A percentile compares a stretch with the other conserved stretches of the same genome.
These are phyloP conservation scores for Diaporthe helianthi DNA, from an alignment of 2,329 filamentous ascomycete genomes.

Conservation along the genomic window DNA sequence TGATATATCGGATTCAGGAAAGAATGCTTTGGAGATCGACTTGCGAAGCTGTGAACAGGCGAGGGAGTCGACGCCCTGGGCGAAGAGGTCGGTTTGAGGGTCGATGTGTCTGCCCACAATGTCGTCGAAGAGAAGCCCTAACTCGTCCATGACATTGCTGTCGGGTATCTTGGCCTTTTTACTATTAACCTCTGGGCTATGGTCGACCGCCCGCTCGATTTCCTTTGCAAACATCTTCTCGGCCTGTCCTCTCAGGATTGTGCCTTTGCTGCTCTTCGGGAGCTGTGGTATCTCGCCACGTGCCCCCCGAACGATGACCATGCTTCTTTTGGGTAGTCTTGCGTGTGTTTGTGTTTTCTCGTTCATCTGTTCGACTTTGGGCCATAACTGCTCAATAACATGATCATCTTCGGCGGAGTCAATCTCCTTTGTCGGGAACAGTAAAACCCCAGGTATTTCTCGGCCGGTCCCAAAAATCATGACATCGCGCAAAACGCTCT, in stretches of 20 bases:
- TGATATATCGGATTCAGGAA: constrained; percentile 25
- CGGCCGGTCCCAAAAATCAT: constrained; percentile 67
- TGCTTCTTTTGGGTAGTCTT: constrained; percentile 56
- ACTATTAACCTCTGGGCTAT: constrained; percentile 19
- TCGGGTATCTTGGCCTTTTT: constrained; percentile 39
- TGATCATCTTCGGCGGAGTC: constrained; percentile 42
- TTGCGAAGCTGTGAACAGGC: constrained; percentile 60
- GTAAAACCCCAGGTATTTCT: constrained; percentile 61
- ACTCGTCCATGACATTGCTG: constrained; percentile 44
- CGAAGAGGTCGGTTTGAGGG: constrained; percentile 59
- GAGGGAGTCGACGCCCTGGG: constrained; percentile 66
- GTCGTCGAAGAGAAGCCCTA: constrained; percentile 45
- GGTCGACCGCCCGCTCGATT: constrained; percentile 55
- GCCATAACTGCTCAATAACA: constrained; percentile 51
- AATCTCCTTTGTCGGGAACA: constrained; percentile 52
- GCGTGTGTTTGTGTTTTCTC: constrained; percentile 56
- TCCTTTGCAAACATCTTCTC: constrained; percentile 55
- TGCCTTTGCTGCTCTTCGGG: constrained; percentile 70
- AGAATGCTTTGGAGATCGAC: constrained; percentile 40
- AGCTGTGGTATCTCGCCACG: constrained; percentile 43
- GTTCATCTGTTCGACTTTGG: constrained; percentile 56
- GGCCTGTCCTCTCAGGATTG: constrained; percentile 58
- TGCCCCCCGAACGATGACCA: constrained; percentile 52
- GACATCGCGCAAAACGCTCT: constrained; percentile 55
- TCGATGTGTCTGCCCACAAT: constrained; percentile 42